Conservation (phyloP, 2,329 filamentous ascomycete genomes). For the Colletotrichum godetiae region DNA sequence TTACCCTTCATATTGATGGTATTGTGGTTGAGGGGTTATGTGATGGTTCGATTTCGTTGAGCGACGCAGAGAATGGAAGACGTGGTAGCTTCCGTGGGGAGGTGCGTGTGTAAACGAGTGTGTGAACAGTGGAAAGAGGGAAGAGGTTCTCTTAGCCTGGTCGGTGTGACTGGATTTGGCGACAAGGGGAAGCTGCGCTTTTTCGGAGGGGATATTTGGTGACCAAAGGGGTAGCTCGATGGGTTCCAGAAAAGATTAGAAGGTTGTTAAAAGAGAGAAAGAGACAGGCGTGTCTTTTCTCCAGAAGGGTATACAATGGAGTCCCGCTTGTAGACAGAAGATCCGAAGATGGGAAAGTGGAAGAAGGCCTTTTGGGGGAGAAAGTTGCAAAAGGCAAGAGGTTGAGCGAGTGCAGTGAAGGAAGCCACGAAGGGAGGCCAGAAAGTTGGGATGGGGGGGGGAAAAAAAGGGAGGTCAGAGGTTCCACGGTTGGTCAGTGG, state of each 20-base stretch:
- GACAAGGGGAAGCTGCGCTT: conserved; percentile 6
- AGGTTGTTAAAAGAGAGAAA: neutral
- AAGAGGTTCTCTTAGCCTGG: neutral
- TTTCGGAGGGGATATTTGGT: neutral
- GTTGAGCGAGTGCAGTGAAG: conserved; percentile 25
- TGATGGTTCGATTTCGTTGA: neutral
- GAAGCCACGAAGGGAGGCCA: conserved; percentile 9
- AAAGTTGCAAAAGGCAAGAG: conserved; percentile 19
- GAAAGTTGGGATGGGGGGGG: neutral
- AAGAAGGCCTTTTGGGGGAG: conserved; percentile 13
- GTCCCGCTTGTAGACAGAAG: conserved; percentile 2
- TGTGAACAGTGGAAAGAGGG: conserved; percentile 20
- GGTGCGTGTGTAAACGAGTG: conserved; percentile 30
- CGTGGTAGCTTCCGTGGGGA: conserved; percentile 11
- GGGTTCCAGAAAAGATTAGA: conserved; percentile 12
- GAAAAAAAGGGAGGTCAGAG: neutral
- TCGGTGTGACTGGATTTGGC: neutral
- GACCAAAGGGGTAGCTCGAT: neutral
- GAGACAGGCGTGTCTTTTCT: conserved; percentile 16
- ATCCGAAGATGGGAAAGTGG: conserved; percentile 7
- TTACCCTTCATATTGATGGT: conserved; percentile 36
- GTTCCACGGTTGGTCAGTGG: neutral
- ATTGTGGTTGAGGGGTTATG: conserved; percentile 6
- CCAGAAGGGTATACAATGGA: conserved; percentile 2
- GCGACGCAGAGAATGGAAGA: conserved; percentile 4